Evolutionary conservation across 495 filamentous ascomycete species (phyloP).

Genomic region (Sporormia fimetaria): DNA sequence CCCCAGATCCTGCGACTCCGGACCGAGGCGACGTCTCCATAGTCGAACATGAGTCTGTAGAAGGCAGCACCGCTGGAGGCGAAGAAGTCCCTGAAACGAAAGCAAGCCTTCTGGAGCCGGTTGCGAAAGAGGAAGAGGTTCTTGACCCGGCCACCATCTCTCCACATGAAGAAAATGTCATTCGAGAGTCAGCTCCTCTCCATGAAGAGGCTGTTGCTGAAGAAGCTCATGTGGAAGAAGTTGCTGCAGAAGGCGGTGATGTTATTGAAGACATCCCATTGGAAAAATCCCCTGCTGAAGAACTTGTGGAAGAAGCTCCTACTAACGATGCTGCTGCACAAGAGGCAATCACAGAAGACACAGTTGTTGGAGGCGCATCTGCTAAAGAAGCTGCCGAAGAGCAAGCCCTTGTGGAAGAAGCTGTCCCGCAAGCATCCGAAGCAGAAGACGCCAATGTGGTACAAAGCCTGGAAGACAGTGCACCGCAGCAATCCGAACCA

Average conservation of each 20-base stretch:
- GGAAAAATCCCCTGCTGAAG: background rate
- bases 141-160: background rate
- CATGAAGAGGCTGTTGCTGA: background rate
- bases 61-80: too few relatives aligned
- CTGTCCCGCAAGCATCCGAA: background rate
- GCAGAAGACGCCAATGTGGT: background rate
- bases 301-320: conserved; percentile 3
- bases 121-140: background rate
- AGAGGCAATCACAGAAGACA: conserved; percentile 1
- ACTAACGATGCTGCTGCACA: conserved; percentile 2
- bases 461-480: too few relatives aligned
- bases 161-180: background rate
- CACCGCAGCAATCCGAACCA: too few relatives aligned
- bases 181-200: background rate
- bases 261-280: background rate
- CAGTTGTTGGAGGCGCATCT: background rate
- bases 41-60: too few relatives aligned
- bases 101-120: background rate
- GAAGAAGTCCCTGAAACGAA: too few relatives aligned
- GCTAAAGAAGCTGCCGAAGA: conserved; percentile 1
- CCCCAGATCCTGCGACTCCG: background rate
- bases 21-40: too few relatives aligned
- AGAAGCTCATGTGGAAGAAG: background rate
- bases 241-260: background rate
- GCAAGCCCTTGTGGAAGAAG: background rate